phyloP scores from a whole-genome alignment of 2,329 filamentous ascomycete genomes.

The Alternaria triticimaculans region DNA sequence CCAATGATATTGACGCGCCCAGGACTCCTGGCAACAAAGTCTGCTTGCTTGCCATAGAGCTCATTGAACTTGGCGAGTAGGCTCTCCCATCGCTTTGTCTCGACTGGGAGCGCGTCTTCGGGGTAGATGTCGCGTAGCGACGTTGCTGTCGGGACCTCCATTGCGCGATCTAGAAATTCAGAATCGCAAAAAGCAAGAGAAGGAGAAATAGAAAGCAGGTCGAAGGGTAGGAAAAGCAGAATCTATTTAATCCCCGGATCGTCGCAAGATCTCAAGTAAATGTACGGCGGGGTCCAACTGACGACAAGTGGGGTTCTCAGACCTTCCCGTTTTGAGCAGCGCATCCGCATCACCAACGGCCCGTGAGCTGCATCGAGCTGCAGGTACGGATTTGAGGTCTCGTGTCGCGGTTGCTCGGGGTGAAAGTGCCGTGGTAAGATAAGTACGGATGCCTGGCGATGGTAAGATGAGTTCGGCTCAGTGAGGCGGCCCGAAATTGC shows the following conservation, averaged over 20 bases:
- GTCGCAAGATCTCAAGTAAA: constrained; percentile 27
- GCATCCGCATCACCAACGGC: constrained; percentile 23
- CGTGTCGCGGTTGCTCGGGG: not conserved
- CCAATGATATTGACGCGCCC: constrained; percentile 98
- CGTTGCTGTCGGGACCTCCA: constrained; percentile 73
- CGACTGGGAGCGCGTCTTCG: constrained; percentile 69
- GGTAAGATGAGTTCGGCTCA: not conserved
- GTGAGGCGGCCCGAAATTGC: not conserved
- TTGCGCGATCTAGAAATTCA: constrained; percentile 16
- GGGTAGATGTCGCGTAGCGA: constrained; percentile 86
- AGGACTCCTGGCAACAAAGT: constrained; percentile 88
- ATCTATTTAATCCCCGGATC: constrained; percentile 18
- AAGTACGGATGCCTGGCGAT: not conserved
- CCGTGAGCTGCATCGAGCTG: constrained; percentile 22
- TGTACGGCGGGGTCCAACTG: constrained; percentile 27
- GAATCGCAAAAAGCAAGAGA: not conserved
- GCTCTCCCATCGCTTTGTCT: constrained; percentile 76
- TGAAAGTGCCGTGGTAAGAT: not conserved
- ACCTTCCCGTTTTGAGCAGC: constrained; percentile 27
- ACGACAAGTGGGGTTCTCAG: constrained; percentile 30
- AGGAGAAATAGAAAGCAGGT: constrained; percentile 5
- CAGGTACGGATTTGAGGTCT: constrained; percentile 17
- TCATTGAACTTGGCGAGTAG: constrained; percentile 75
- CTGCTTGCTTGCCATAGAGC: constrained; percentile 71
- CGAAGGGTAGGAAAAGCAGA: not conserved